Base-by-base conservation (phyloP, 257 asterid genomes). In the Pogostemon cablin region DNA sequence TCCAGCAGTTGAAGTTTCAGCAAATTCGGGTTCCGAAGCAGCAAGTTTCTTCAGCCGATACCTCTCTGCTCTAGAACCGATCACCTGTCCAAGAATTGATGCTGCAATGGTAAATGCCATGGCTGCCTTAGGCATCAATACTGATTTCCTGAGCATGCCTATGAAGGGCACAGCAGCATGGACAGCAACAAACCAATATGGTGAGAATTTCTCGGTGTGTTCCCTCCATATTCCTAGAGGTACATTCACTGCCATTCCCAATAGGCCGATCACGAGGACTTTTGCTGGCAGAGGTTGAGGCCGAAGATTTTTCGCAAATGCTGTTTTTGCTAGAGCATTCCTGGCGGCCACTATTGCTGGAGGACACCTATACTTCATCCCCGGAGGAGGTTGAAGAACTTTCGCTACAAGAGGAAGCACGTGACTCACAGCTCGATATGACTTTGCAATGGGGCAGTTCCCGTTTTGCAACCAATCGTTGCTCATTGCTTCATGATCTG, bases 191-290 rank as follows among this genome's bases (percentile, higher is more conserved):
- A 92, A 92, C 98, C 98, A 92, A 2, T 95, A 85, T 1, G 93
- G 93, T 0, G 98, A 88, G 78, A 92, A 92, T 74, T 92, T 92
- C 38, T 79, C 75, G 1, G 98, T 92, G 76, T 92, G 97, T 76
- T 92, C 98, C 74, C 98, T 83, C 98, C 98, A 92, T 68, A 92
- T 72, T 17, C 98, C 98, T 58, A 92, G 55, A n/a, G 98, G 98
- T 50, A 92, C 55, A 66, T 92, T 92, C 49, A 85, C 93, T 0
- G 97, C 96, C 93, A 92, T 88, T 47, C 98, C 96, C 60, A 92
- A 61, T 43, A 81, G 63, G 20, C 98, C 98, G 9, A 92, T 87
- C 1, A 78, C 96, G 2, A 92, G 84, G 56, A 92, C 12, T 77
- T 92, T 92, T 57, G 87, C 81, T 2, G 97, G 95, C 9, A 90